phyloP scores from a whole-genome alignment of 1,284 basidiomycete species.

The Cryptococcus jaspeensis region DNA sequence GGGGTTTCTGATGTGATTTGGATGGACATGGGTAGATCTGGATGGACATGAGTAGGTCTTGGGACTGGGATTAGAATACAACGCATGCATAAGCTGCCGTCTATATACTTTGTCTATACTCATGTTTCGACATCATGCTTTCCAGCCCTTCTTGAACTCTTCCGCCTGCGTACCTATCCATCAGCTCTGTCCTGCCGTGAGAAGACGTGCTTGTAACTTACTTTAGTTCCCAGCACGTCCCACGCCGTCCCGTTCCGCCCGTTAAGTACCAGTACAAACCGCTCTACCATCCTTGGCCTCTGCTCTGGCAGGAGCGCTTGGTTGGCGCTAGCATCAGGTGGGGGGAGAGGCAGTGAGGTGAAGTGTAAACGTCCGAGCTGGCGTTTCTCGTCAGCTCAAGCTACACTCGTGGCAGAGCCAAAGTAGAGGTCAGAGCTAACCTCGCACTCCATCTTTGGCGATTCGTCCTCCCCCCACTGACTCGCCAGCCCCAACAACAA shows the following conservation, averaged over 20 bases:
- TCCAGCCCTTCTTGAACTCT: conserved; percentile 14
- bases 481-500: conserved; percentile 32
- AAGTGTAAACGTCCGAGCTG: conserved; percentile 22
- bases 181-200: background rate
- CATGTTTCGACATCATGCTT: background rate
- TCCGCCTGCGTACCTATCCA: conserved; percentile 6
- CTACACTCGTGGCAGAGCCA: background rate
- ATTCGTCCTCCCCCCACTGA: conserved; percentile 35
- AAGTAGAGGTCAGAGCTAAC: conserved; percentile 15
- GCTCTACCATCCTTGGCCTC: conserved; percentile 12
- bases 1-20: too few species aligned
- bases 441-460: conserved; percentile 36
- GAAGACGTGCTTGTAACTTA: too few species aligned
- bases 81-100: background rate
- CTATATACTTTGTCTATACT: background rate
- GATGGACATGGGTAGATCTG: too few species aligned
- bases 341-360: conserved; percentile 8
- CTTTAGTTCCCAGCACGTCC: conserved; percentile 24
- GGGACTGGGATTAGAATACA: too few species aligned
- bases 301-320: conserved; percentile 18
- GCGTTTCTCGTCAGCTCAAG: background rate
- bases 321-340: conserved; percentile 4
- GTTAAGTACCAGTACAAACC: conserved; percentile 34
- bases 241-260: conserved; percentile 24
- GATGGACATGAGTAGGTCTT: too few species aligned